These are phyloP conservation scores for Linnemannia hyalina DNA, from an alignment of 192 early-diverging fungal genomes.

Conservation along the genomic window DNA sequence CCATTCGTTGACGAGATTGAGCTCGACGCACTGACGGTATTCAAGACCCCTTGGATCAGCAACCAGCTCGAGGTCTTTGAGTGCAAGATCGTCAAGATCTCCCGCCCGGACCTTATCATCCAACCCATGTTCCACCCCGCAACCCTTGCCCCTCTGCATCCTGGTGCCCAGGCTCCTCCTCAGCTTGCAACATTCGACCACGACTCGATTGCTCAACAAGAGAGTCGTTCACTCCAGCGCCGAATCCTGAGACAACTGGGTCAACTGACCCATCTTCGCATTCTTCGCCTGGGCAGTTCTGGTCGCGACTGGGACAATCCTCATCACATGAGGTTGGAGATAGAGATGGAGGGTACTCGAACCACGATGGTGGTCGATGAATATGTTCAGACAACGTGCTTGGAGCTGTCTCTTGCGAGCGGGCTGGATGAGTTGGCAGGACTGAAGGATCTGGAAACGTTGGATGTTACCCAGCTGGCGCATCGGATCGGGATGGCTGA, in stretches of 20 bases:
- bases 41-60: no score
- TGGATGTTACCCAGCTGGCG: not conserved
- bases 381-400: not conserved
- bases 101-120: no score
- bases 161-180: no score
- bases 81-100: no score
- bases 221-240: not conserved
- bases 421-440: not conserved
- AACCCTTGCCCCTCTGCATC: no score
- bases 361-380: not conserved
- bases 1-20: no score
- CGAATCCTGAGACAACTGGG: not conserved
- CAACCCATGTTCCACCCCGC: no score
- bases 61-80: no score
- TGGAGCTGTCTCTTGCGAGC: slow-evolving; percentile 17
- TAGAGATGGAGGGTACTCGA: not conserved
- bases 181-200: no score
- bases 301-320: not conserved
- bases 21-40: no score
- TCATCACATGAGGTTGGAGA: not conserved
- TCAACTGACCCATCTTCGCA: not conserved
- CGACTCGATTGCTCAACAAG: not conserved
- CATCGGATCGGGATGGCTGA: not conserved
- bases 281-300: not conserved
- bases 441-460: slow-evolving; percentile 1